Evolutionary conservation across 352 stramenopile genomes (phyloP).

Genomic region (Phytophthora foliorum): DNA sequence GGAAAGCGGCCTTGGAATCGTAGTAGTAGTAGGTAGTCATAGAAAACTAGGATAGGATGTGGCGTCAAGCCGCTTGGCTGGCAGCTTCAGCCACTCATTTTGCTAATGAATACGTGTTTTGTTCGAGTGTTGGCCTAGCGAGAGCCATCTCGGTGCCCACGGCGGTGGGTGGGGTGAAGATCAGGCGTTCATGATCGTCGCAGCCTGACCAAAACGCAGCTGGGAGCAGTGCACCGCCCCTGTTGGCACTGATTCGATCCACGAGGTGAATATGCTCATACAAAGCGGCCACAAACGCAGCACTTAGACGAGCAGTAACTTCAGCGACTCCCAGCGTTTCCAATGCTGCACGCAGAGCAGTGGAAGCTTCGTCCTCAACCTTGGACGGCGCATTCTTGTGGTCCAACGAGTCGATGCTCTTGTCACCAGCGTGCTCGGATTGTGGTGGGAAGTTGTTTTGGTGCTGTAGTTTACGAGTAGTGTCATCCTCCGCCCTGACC

Average conservation of each 20-base stretch:
- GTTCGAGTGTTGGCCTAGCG: constrained; percentile 14
- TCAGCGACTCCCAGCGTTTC: constrained; percentile 22
- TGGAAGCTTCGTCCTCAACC: background rate
- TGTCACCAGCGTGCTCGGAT: background rate
- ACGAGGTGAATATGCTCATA: constrained; percentile 55
- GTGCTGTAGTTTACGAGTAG: background rate
- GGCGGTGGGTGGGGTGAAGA: constrained; percentile 15
- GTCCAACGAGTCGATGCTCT: background rate
- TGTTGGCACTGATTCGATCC: constrained; percentile 1
- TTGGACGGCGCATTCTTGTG: background rate
- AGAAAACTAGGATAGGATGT: constrained; percentile 47
- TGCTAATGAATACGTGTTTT: constrained; percentile 41
- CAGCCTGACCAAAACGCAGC: constrained; percentile 18
- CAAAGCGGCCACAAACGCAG: constrained; percentile 48
- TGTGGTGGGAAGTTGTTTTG: background rate
- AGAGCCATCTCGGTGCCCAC: constrained; percentile 32
- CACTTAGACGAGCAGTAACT: constrained; percentile 38
- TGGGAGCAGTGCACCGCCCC: background rate
- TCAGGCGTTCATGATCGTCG: constrained; percentile 1
- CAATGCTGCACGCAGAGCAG: constrained; percentile 1
- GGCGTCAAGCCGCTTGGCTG: constrained; percentile 9
- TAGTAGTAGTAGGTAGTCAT: constrained; percentile 38
- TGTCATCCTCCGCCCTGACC: background rate
- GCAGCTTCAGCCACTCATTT: constrained; percentile 31
- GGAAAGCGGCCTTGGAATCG: constrained; percentile 10